Evolutionary conservation across 345 rosid genomes (phyloP), one percentile per base, ranked within the genome.

Genomic region (Mercurialis annua): DNA sequence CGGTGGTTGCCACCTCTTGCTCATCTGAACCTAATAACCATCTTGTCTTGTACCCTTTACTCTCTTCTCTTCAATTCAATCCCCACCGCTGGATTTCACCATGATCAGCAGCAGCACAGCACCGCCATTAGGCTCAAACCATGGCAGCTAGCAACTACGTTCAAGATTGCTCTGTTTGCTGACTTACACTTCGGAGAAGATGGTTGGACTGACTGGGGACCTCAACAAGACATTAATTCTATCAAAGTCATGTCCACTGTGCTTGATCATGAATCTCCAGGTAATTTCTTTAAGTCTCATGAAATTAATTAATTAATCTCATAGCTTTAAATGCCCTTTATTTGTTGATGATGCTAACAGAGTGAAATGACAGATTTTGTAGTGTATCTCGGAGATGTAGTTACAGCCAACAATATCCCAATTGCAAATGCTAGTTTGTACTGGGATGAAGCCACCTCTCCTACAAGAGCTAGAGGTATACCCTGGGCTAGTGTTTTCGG

Each of bases 151-250:
- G 86, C 80, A 12, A 42, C 71, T 43, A 67, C 80, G 49, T 88
- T 82, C 81, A 86, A 59, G 81, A 79, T 86, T 0, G 95, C 88
- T 0, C 59, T 88, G 50, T 90, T 88, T 29, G 95, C 97, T 3
- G 97, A 90, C 77, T 77, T 90, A 58, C 95, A 90, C 68, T 90
- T 90, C 55, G 97, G 95, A 4, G 92, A 90, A 85, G 50, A 78
- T 60, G 76, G 89, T 3, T 86, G 90, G 97, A 85, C 92, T 1
- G 86, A 81, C 0, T 88, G 95, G 92, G 95, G 89, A 6, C 97
- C 90, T 2, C 70, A 58, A 31, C 97, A 88, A 59, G 97, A 90
- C 34, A 56, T 67, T 7, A 84, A 85, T 63, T 86, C 90, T 36
- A 34, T 84, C 33, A 49, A 59, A 15, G 87, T 85, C 62, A 88